Conservation (phyloP, 805 yeast genomes). For the Helenozyma baotianmanensis region DNA sequence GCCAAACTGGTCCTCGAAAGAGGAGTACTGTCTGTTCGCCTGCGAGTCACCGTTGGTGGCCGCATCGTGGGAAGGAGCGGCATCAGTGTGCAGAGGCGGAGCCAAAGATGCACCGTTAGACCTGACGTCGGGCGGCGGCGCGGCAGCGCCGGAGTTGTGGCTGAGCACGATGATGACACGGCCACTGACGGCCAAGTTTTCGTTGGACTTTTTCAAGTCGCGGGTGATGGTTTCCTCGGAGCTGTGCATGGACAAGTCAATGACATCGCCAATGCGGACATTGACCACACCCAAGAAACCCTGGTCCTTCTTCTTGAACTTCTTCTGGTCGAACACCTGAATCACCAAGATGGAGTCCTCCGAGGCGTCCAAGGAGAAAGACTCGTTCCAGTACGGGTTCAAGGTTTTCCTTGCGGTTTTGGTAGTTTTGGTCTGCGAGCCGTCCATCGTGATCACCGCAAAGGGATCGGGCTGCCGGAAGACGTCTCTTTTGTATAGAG, state of each 20-base stretch:
- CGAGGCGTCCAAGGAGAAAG: slow-evolving; percentile 70
- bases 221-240: slow-evolving; percentile 86
- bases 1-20: slow-evolving; percentile 96
- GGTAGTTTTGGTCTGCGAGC: slow-evolving; percentile 92
- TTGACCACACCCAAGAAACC: slow-evolving; percentile 97
- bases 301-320: slow-evolving; percentile 96
- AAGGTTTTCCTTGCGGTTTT: slow-evolving; percentile 89
- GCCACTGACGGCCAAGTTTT: slow-evolving; percentile 89
- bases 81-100: slow-evolving; percentile 15
- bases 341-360: slow-evolving; percentile 84
- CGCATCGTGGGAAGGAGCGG: slow-evolving; percentile 15
- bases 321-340: slow-evolving; percentile 95
- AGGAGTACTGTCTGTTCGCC: slow-evolving; percentile 67
- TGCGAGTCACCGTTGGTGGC: slow-evolving; percentile 10
- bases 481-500: slow-evolving; percentile 90
- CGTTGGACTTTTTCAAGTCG: slow-evolving; percentile 87
- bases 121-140: slow-evolving; percentile 14
- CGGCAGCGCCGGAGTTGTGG: slow-evolving; percentile 27
- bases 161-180: slow-evolving; percentile 76
- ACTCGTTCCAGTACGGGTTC: slow-evolving; percentile 97
- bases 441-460: slow-evolving; percentile 96
- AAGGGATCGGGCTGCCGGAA: slow-evolving; percentile 97
- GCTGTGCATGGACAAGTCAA: slow-evolving; percentile 52
- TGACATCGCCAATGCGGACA: slow-evolving; percentile 81
- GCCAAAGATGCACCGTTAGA: slow-evolving; percentile 19